Evolutionary conservation across 345 rosid genomes (phyloP).

Genomic region (Camelina sativa): DNA sequence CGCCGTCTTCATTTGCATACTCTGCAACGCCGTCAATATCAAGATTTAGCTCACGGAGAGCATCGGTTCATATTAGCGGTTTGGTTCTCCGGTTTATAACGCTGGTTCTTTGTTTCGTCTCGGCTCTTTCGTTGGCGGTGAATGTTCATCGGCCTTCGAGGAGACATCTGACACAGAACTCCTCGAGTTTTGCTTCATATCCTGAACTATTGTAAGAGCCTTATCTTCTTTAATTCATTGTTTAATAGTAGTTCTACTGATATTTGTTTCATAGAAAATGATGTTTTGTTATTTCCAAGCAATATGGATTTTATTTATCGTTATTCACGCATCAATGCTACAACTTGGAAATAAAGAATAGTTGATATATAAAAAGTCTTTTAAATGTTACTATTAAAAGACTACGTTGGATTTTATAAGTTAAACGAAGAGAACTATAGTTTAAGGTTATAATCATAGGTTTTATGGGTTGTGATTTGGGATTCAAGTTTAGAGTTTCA

Average conservation of each 20-base stretch:
- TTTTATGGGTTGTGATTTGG: background rate
- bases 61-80: conserved; percentile 40
- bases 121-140: conserved; percentile 66
- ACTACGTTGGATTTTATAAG: too few relatives aligned
- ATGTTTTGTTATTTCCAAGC: conserved; percentile 19
- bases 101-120: conserved; percentile 59
- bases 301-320: background rate
- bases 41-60: conserved; percentile 42
- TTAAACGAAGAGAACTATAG: background rate
- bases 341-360: background rate
- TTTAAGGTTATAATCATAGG: background rate
- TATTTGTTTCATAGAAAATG: background rate
- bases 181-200: conserved; percentile 54
- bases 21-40: conserved; percentile 50
- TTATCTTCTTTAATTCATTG: conserved; percentile 26
- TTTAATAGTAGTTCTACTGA: conserved; percentile 1
- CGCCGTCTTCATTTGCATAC: conserved; percentile 66
- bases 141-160: conserved; percentile 44
- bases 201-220: conserved; percentile 64
- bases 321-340: background rate
- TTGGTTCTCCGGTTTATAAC: conserved; percentile 59
- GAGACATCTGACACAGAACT: conserved; percentile 33
- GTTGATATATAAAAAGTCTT: background rate
- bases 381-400: too few relatives aligned
- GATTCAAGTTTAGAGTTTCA: background rate